Evolutionary conservation across 148 eudicot genomes (phyloP).

Genomic region (Rhododendron mucronatum): DNA sequence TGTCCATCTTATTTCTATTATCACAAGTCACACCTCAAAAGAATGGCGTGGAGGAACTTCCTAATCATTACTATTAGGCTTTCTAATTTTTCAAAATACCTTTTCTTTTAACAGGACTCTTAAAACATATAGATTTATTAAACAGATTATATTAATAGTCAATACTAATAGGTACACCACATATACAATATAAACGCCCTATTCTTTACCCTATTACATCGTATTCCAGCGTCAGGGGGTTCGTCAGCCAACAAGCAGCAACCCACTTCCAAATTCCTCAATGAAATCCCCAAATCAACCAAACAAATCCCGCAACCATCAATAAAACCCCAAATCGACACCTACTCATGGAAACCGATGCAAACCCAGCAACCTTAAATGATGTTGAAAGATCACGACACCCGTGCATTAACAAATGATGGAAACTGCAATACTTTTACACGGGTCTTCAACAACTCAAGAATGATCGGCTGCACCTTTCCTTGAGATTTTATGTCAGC

Average conservation of each 20-base stretch:
- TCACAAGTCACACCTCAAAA: neutral
- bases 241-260: neutral
- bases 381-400: neutral
- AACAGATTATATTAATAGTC: neutral
- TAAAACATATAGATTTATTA: too few relatives aligned
- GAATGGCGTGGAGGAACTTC: neutral
- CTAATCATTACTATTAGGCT: neutral
- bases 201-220: neutral
- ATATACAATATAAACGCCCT: neutral
- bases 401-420: neutral
- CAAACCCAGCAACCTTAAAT: neutral
- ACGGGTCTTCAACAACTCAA: neutral
- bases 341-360: neutral
- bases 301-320: neutral
- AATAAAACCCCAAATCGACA: neutral
- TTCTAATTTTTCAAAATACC: neutral
- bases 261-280: neutral
- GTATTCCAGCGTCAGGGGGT: neutral
- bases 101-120: neutral
- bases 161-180: neutral
- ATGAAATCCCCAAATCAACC: neutral
- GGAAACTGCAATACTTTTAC: neutral
- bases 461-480: neutral
- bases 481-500: neutral
- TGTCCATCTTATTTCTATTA: neutral